Base-by-base conservation (phyloP, 2,329 filamentous ascomycete genomes). In the Trichophyton schoenleinii region DNA sequence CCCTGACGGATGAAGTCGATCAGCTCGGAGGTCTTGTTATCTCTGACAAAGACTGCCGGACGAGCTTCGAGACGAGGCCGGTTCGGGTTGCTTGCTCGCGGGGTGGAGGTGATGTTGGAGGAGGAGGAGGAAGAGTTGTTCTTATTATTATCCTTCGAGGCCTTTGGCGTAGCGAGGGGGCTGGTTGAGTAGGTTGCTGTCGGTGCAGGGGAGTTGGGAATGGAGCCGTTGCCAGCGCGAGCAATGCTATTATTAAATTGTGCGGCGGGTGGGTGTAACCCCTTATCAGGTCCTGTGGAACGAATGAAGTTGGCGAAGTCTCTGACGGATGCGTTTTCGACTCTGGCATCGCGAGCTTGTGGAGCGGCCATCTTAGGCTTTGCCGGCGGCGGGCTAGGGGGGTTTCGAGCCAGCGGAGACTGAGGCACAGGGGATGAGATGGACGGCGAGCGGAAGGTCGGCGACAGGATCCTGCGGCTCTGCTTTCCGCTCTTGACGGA, bases 1-100 rank as follows among this genome's bases (percentile, higher is more conserved):
- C 91, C 92, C 70, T 89, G 86, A 53, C 91, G 86, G 66, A 99
- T 95, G 72, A 99, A 97, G 71, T 97, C 91, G 66, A 96, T 96
- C 62, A 99, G 77, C 63, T 96, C 94, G 11, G 89, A 88, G 61
- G 86, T 95, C 65, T 86, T 86, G 58, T 84, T 83, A 59, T 79
- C 80, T 62, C 77, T 77, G 58, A 85, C 80, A 15, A 84, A 80
- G 48, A 81, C 79, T 42, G 89, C 83, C 64, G 90, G 86, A 57
- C 90, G 87, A 62, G 92, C 85, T 72, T 87, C 82, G 57, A 87
- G 80, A 63, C 82, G 83, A 55, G 76, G 77, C 62, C 64, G 66
- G 55, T 67, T 70, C 60, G 64, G 65, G 55, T 67, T 70, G 60
- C 64, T 68, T 22, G 64, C 65, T 9, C 34, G 20, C 13, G 63